Evolutionary conservation across 345 rosid genomes (phyloP), one percentile per base, ranked within the genome.

Genomic region (Melaleuca quinquenervia): DNA sequence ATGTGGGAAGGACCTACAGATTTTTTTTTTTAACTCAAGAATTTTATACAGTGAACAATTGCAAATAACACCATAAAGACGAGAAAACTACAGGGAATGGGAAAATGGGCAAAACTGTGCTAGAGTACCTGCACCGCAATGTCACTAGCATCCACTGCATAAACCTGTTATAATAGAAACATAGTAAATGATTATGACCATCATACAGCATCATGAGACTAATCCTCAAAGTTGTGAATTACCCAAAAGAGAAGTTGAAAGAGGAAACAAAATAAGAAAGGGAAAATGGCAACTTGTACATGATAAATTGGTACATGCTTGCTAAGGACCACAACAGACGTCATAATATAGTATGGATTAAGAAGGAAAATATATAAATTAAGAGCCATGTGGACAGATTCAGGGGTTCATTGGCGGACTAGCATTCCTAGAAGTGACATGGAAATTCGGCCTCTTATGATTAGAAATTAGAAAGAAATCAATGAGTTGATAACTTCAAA

Each of bases 81-180:
- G 36, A 70, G 44, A n/a, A 82, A 82, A 82, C 58, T 49, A 82
- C 48, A 82, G 85, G 62, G 70, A 32, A 54, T 29, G 16, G 20
- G 36, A 83, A 83, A 62, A 8, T 52, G 21, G 14, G 51, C 41
- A 76, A 76, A 29, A 49, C 60, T 75, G 50, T 52, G 16, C 24
- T 52, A 89, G 54, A 85, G 85, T 92, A 97, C 99, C 99, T 96
- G 99, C 86, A 94, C 92, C 36, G 99, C 98, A 88, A 97, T 97
- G 87, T 93, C 96, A 92, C 99, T 97, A 55, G 99, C 99, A 90
- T 97, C 99, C 88, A 97, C 96, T 45, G 99, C 99, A 88, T 97
- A 97, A 51, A 97, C 99, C 99, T 97, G 95, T 74, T 36, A 86
- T 86, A 58, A 82, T 51, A 88, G 84, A 86, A 74, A 83, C 48